Conservation (phyloP, 1,284 basidiomycete species). For the Cronartium ribicola region DNA sequence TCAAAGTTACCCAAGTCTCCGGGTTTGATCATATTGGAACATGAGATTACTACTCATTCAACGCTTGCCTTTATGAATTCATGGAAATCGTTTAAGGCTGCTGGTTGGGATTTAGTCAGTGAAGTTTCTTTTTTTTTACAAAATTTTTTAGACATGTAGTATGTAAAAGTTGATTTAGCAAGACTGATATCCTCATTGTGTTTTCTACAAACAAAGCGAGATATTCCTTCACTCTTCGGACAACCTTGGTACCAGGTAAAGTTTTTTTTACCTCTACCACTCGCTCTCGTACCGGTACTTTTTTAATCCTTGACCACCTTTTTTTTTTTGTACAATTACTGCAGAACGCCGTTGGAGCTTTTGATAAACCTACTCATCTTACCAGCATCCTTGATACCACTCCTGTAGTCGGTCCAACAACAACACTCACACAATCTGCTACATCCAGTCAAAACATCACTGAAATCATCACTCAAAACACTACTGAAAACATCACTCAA, state of each 20-base stretch:
- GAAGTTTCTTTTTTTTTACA: background rate
- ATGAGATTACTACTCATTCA: slow-evolving; percentile 67
- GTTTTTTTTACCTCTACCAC: too few relatives aligned
- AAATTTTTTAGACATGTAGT: background rate
- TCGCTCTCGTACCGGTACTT: background rate
- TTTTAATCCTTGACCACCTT: background rate
- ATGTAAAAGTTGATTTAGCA: background rate
- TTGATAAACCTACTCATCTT: slow-evolving; percentile 13
- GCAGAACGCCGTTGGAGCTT: slow-evolving; percentile 30
- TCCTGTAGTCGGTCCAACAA: background rate
- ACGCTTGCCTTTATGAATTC: slow-evolving; percentile 66
- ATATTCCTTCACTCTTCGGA: slow-evolving; percentile 23
- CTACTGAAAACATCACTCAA: background rate
- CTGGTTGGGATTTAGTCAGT: slow-evolving; percentile 65
- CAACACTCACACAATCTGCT: background rate
- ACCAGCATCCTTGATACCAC: slow-evolving; percentile 24
- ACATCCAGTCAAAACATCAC: background rate
- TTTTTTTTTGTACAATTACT: background rate
- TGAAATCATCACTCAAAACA: background rate
- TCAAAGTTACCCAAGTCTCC: slow-evolving; percentile 56
- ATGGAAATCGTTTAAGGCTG: slow-evolving; percentile 62
- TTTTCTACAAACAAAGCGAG: slow-evolving; percentile 15
- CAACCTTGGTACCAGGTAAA: slow-evolving; percentile 35
- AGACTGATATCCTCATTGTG: background rate
- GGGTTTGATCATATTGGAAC: slow-evolving; percentile 75